Evolutionary conservation across 768 basidiomycete genomes (phyloP).

Genomic region (Amanita phalloides): DNA sequence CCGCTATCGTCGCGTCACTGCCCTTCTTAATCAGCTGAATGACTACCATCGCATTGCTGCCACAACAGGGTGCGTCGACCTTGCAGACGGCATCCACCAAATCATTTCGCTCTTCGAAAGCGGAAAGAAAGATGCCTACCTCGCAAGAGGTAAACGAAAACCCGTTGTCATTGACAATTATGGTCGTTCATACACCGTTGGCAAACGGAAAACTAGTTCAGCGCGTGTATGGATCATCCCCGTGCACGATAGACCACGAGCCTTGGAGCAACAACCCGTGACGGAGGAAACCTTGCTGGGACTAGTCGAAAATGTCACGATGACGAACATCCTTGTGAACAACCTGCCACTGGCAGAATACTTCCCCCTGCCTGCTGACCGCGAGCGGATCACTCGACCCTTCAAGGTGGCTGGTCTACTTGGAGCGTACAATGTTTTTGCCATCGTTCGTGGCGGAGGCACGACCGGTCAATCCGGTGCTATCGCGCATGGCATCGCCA

Average conservation of each 20-base stretch:
- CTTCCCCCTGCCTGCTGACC: conserved; percentile 66
- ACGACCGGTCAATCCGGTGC: conserved; percentile 92
- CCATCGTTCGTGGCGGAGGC: conserved; percentile 77
- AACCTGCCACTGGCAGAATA: conserved; percentile 68
- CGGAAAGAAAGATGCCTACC: conserved; percentile 40
- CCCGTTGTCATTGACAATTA: conserved; percentile 54
- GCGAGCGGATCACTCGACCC: conserved; percentile 76
- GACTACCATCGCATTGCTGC: conserved; percentile 49
- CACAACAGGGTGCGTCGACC: conserved; percentile 45
- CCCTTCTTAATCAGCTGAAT: conserved; percentile 56
- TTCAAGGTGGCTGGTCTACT: conserved; percentile 75
- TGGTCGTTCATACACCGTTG: conserved; percentile 81
- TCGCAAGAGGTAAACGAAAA: conserved; percentile 43
- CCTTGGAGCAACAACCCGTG: conserved; percentile 6
- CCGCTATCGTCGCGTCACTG: conserved; percentile 56
- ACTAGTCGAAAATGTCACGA: conserved; percentile 26
- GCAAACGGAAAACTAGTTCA: conserved; percentile 80
- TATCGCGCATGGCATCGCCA: conserved; percentile 65
- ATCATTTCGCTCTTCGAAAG: conserved; percentile 58
- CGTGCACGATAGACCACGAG: conserved; percentile 20
- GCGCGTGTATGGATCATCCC: conserved; percentile 93
- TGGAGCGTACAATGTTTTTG: conserved; percentile 74
- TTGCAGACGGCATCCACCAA: conserved; percentile 36
- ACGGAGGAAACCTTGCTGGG: conserved; percentile 18
- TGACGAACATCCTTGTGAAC: conserved; percentile 75